Evolutionary conservation across 257 asterid species (phyloP), one percentile per base, ranked within the genome.

Genomic region (Solanum paucissectum): DNA sequence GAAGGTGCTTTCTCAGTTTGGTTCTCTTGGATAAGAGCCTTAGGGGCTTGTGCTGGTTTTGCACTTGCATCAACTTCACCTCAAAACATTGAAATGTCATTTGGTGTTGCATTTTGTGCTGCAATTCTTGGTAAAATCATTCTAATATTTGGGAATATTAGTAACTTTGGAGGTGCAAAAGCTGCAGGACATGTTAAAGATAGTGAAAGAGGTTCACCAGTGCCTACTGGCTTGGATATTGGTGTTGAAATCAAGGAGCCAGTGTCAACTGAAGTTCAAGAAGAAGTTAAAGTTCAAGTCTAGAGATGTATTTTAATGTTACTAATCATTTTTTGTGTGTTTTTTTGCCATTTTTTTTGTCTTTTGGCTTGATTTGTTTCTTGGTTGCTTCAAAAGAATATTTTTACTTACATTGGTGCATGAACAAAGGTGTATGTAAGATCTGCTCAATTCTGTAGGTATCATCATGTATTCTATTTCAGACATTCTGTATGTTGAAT

Each of bases 1-100:
- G 99, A 96, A 92, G 99, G 99, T 1, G 95, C 93, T 0, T 96
- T 96, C 36, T 96, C 98, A 0, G 95, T 93, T 23, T 96, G 98
- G 98, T 94, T 95, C 85, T 95, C 98, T 32, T 93, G 98, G 98
- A 93, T 93, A 4, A 90, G 95, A 86, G 95, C 93, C 3, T 89
- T 94, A 0, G 98, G 97, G 38, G 89, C 95, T 2, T 95, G 98
- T 38, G 93, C 94, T 11, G 98, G 99, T 40, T 96, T 94, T 27
- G 95, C 98, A 3, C 46, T 94, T 58, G 95, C 98, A 42, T 91
- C 99, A 10, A 74, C 93, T 16, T 77, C 91, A 14, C 96, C 98
- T 20, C 92, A 92, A 37, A 92, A 95, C 21, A 88, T 94, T 5
- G 94, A 94, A 3, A 87, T 89, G 86, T 86, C 98, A 44, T 94